Base-by-base conservation (phyloP, 192 early-diverging fungal genomes). In the Coemansia asiatica region DNA sequence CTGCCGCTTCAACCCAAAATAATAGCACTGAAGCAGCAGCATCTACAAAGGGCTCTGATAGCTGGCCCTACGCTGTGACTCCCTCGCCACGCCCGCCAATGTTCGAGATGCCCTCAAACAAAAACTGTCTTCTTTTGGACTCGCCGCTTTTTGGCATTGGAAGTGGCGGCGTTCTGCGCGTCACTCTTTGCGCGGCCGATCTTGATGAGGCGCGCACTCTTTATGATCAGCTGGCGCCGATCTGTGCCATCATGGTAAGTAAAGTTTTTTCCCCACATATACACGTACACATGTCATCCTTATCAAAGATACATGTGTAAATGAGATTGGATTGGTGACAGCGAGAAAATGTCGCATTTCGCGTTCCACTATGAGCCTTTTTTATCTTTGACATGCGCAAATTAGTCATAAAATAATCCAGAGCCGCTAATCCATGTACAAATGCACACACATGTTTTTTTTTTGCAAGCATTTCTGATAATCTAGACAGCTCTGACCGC, bases 121-220 rank as follows among this genome's bases (percentile, higher is more conserved):
- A 64, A 51, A 81, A 94, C 70, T 92, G 95, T 68, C 86, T 99
- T 51, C 91, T 96, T 73, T 87, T 99, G 87, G 97, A 98, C 69
- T 87, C 91, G 47, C 97, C 97, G 90, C 88, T 91, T 54, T 98
- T 97, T 86, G 95, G 97, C 23, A 97, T 98, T 87, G 95, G 95
- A 50, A 95, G 92, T 72, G 94, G 89, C 61, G 97, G 97, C 71
- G 69, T 76, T 19, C 79, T 99, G 51, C 94, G 97, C 60, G 90
- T 98, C 63, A 97, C 97, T 13, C 91, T 99, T 66, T 96, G 97
- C 76, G 95, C 95, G 10, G 92, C 90, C 71, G 91, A 91, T 64
- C 88, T 99, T 9, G 90, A 93, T 66, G 93, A 97, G 67, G 95
- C 95, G 6, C 85, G 97, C 58, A 68, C 85, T 62, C 86, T 99